Evolutionary conservation across 1,139 yeast genomes (phyloP).

Genomic region (Komagataea norvegica): DNA sequence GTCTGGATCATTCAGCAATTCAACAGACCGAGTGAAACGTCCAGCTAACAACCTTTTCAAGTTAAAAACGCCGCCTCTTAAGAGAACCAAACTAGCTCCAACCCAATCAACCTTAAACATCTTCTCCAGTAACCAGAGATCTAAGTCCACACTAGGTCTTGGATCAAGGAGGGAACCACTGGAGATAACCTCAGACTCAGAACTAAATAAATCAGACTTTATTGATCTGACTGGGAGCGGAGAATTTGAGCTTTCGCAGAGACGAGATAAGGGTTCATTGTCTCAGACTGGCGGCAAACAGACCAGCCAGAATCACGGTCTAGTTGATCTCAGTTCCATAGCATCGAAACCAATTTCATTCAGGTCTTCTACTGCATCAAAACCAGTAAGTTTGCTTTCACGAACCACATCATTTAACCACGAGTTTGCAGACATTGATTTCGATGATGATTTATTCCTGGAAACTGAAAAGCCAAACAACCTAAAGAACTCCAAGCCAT

Average conservation of each 20-base stretch:
- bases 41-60: slow-evolving; percentile 5
- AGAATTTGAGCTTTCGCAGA: not conserved
- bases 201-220: not conserved
- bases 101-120: slow-evolving; percentile 11
- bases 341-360: no score
- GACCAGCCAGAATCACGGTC: no score
- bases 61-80: slow-evolving; percentile 5
- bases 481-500: slow-evolving; percentile 19
- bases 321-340: no score
- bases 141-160: slow-evolving; percentile 1
- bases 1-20: not conserved
- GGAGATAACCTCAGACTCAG: not conserved
- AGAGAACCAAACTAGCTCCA: slow-evolving; percentile 3
- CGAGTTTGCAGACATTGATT: slow-evolving; percentile 11
- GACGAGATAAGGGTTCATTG: no score
- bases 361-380: no score
- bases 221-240: not conserved
- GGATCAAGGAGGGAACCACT: slow-evolving; percentile 5
- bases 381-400: slow-evolving; percentile 6
- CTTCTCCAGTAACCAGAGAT: slow-evolving; percentile 6
- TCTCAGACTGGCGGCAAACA: no score
- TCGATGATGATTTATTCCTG: slow-evolving; percentile 12
- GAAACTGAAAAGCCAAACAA: slow-evolving; percentile 8
- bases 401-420: slow-evolving; percentile 7
- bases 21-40: not conserved